These are phyloP conservation scores for Alopecurus myosuroides DNA, from an alignment of 176 grass and related monocot genomes.

Conservation along the genomic window DNA sequence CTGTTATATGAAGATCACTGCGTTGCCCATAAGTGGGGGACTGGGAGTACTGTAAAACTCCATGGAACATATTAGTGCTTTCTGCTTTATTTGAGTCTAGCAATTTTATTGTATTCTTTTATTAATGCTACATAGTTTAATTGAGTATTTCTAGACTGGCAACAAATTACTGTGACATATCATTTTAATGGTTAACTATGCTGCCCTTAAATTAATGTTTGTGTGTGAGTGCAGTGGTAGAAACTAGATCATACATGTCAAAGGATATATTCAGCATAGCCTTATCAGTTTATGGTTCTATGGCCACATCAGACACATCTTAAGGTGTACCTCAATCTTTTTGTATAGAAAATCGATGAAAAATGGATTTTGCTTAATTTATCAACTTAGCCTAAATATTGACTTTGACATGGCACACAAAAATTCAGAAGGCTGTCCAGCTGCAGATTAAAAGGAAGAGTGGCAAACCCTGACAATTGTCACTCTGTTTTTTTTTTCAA, in stretches of 20 bases:
- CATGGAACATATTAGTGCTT: background rate
- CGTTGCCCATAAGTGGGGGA: background rate
- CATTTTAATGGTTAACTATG: background rate
- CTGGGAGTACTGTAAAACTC: background rate
- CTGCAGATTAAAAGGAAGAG: background rate
- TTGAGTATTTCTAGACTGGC: background rate
- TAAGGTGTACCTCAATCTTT: background rate
- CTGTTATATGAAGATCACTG: background rate
- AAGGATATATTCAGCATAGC: background rate
- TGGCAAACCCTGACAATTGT: background rate
- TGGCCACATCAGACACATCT: background rate
- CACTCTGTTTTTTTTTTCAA: background rate
- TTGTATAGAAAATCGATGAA: background rate
- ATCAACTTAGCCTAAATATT: background rate
- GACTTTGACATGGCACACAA: background rate
- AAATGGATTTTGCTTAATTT: background rate
- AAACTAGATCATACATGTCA: background rate
- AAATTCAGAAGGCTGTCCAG: background rate
- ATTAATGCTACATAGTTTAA: background rate
- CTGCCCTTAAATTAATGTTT: background rate
- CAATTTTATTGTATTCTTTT: background rate
- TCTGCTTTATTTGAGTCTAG: background rate
- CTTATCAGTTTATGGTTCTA: background rate
- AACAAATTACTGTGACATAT: background rate
- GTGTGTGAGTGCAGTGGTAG: conserved; percentile 15